Percentiles rank a stretch among this genome's conserved stretches.
Conservation (phyloP, 441 rosid genomes). For the Viola pubescens region DNA sequence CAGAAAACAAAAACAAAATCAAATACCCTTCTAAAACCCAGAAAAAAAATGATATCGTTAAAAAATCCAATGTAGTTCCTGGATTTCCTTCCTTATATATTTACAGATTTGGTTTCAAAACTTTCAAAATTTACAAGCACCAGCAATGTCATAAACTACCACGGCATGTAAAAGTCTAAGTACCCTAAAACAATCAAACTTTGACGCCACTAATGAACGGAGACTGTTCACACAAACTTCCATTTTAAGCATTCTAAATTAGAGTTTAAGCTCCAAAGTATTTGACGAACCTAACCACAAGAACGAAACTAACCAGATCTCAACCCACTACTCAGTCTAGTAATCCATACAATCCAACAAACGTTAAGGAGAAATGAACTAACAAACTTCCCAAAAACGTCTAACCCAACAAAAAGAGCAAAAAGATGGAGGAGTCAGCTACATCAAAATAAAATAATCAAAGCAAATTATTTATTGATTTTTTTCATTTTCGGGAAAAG, state of each 20-base stretch:
- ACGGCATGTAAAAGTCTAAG: no score
- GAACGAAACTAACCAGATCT: conserved; percentile 15
- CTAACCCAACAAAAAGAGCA: conserved; percentile 7
- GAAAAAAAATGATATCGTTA: no score
- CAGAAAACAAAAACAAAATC: background rate
- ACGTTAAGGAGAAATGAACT: background rate
- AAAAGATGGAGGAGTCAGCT: background rate
- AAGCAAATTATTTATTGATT: background rate
- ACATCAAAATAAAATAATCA: background rate
- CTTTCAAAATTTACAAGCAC: no score
- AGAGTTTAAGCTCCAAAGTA: background rate
- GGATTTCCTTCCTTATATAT: no score
- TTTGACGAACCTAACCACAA: background rate
- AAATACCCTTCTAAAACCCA: no score
- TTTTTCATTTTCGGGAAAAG: no score
- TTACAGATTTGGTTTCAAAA: no score
- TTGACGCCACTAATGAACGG: no score
- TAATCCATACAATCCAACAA: no score
- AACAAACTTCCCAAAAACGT: background rate
- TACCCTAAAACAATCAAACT: no score
- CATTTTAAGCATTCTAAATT: background rate
- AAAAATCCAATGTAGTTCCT: no score
- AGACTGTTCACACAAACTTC: background rate
- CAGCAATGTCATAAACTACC: no score
- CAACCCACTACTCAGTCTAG: background rate